Evolutionary conservation across 208 protist species (phyloP), one percentile per base, ranked within the genome.

Genomic region (Acanthamoeba triangularis): DNA sequence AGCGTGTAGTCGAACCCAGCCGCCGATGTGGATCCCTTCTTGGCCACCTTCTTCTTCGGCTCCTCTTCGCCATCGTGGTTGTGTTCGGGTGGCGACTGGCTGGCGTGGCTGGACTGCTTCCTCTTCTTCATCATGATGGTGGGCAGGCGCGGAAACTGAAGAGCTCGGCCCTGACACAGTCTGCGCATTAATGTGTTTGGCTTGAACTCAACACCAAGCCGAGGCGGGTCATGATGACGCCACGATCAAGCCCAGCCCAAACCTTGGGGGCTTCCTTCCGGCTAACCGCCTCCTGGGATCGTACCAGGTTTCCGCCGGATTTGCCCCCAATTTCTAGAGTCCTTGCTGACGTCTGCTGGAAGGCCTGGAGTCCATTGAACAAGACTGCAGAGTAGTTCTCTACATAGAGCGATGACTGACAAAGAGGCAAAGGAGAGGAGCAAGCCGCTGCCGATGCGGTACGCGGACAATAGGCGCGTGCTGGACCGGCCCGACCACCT

Each of bases 1-100:
- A 82, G 74, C 37, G 74, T 28, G 33, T 82, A 82, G 74, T 82
- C 74, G 23, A 82, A 82, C 37, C 18, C 33, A 37, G 69, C 69
- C 18, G 3, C 37, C 69, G 33, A 37, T 11, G 1, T 52, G 13
- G 33, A 18, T 59, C 11, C 7, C 52, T 59, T 67, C 61, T 67
- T 67, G 1, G 0, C 61, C 18, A 3, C 0, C 61, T 67, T 67
- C 61, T 33, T 67, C 25, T n/a, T 72, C 30, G 25, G 5, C 30
- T 72, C n/a, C 4, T 67, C 7, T 23, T 56, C 52, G 52, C 65
- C 35, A 13, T 23, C 30, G 2, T 72, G 23, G 18, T 67, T 25
- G 61, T 37, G 3, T 37, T 72, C 6, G 0, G 6, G 65, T 37
- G 8, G 0, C 33, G 65, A 23, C 20, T 72, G 16, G 65, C 1